A percentile compares a stretch with the other conserved stretches of the same genome.
Conservation (phyloP, 2,329 filamentous ascomycete species). For the Calycina herbarum region DNA sequence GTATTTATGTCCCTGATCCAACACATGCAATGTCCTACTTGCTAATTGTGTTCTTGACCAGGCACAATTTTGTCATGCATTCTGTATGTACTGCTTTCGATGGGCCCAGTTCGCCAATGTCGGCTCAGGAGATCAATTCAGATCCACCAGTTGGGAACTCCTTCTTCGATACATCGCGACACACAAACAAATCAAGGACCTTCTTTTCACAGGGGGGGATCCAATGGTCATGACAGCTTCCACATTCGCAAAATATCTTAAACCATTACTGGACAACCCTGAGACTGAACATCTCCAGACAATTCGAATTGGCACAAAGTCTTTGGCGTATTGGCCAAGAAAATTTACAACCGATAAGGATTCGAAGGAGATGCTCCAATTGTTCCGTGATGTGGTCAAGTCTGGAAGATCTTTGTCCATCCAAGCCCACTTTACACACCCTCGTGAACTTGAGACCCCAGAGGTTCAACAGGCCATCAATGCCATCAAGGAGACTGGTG, state of each 20-base stretch:
- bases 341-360: conserved; percentile 10
- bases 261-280: conserved; percentile 10
- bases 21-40: neutral
- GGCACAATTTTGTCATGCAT: conserved; percentile 18
- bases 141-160: neutral
- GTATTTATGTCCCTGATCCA: too few relatives aligned
- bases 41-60: neutral
- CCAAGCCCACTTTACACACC: conserved; percentile 18
- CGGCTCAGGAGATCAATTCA: conserved; percentile 8
- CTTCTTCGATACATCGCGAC: conserved; percentile 8
- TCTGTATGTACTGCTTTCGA: conserved; percentile 17
- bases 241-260: conserved; percentile 5
- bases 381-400: conserved; percentile 9
- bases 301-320: conserved; percentile 17
- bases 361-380: conserved; percentile 5
- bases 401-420: conserved; percentile 11
- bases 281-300: conserved; percentile 13
- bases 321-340: conserved; percentile 19
- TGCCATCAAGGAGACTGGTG: conserved; percentile 11
- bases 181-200: conserved; percentile 10
- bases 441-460: conserved; percentile 10
- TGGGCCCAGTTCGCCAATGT: conserved; percentile 16
- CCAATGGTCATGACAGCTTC: conserved; percentile 15
- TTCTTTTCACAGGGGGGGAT: conserved; percentile 19
- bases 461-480: conserved; percentile 15